Percentiles rank a stretch among this genome's conserved stretches.
Evolutionary conservation across 176 grass and related monocot genomes (phyloP).

Genomic region (Pontederia crassipes): DNA sequence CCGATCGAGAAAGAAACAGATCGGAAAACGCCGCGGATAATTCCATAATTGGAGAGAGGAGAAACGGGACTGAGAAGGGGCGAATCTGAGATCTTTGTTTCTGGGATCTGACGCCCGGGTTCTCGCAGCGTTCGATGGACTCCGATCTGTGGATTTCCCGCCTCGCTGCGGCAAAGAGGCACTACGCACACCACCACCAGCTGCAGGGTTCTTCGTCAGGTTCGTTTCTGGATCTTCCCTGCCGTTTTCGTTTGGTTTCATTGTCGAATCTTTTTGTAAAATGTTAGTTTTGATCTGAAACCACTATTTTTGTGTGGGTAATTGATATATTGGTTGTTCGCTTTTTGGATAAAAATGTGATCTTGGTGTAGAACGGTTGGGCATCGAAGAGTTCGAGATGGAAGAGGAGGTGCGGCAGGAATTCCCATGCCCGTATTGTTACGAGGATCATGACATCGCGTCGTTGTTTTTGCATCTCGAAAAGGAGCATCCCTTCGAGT

Average conservation of each 20-base stretch:
- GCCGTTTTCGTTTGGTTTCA: not conserved
- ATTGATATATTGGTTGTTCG: too few relatives aligned
- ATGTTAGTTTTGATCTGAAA: too few relatives aligned
- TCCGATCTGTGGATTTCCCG: too few relatives aligned
- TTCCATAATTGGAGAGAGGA: not conserved
- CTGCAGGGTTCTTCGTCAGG: too few relatives aligned
- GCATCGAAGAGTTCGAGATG: conserved; percentile 5
- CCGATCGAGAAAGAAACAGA: too few relatives aligned
- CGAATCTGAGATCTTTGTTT: not conserved
- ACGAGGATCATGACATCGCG: conserved; percentile 10
- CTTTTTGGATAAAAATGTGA: too few relatives aligned
- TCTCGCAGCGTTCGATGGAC: not conserved
- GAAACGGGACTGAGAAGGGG: not conserved
- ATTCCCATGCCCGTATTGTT: conserved; percentile 11
- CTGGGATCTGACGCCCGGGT: not conserved
- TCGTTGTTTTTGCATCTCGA: conserved; percentile 9
- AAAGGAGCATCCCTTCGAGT: conserved; percentile 12
- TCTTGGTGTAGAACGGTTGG: not conserved
- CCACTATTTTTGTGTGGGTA: too few relatives aligned
- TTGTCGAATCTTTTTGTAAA: too few relatives aligned
- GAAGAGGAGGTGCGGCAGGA: conserved; percentile 8
- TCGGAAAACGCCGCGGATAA: too few relatives aligned
- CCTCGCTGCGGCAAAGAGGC: too few relatives aligned
- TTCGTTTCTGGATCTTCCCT: not conserved
- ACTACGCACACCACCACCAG: too few relatives aligned